Base-by-base conservation (phyloP, 177 flowering plant genomes). In the Tripterygium wilfordii region DNA sequence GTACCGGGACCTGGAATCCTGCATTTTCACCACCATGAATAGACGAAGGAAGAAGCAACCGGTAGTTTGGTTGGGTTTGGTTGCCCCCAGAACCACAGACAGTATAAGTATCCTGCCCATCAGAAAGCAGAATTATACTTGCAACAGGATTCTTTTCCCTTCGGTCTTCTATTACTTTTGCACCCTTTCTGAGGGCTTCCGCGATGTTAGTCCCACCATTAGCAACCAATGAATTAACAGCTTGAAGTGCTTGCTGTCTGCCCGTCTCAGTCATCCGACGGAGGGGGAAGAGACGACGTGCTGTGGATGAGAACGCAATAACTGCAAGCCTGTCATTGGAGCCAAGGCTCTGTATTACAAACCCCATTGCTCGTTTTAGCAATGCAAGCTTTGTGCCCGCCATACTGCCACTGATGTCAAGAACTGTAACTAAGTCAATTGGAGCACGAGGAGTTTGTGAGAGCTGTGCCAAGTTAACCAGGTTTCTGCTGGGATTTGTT, bases 351-450 rank as follows among this genome's bases (percentile, higher is more conserved):
- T 77, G 85, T 26, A 79, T 76, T 29, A 81, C 82, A 54, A 78
- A 76, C 5, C 80, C 76, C 76, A 81, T 74, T 12, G 84, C 84
- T 30, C 74, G 74, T 51, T 81, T 81, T 2, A 81, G 66, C 42
- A 78, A 41, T n/a, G 78, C 73, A 20, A 81, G 80, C 58, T 81
- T 81, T n/a, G n/a, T n/a, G n/a, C n/a, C n/a, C n/a, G n/a, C n/a
- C n/a, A n/a, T n/a, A n/a, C n/a, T n/a, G n/a, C n/a, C n/a, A n/a
- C n/a, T n/a, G n/a, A n/a, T n/a, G n/a, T n/a, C n/a, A n/a, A n/a
- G n/a, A n/a, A n/a, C n/a, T n/a, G n/a, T n/a, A n/a, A n/a, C n/a
- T n/a, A n/a, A n/a, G n/a, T n/a, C n/a, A n/a, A n/a, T n/a, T 4
- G 85, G 74, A 25, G 82, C 76, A 15, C 85, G 83, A 40, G 71